Base-by-base conservation (phyloP, 768 basidiomycete species). In the Termitomyces bulborhizus region DNA sequence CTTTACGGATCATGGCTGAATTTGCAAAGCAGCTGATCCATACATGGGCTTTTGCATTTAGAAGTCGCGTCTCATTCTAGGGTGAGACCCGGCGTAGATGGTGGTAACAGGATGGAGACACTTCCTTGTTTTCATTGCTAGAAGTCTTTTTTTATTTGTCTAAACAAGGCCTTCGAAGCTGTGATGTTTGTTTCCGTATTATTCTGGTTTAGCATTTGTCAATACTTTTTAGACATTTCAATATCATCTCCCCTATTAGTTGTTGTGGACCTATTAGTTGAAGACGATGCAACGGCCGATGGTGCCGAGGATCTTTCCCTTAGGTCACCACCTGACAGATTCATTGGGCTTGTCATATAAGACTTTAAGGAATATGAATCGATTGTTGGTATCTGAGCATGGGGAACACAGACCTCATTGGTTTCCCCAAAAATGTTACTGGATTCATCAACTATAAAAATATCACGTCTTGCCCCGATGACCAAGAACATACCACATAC, bases 351-450 rank as follows among this genome's bases (percentile, higher is more conserved):
- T 56, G 58, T 58, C 60, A 63, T 57, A 31, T 57, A 54, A 32
- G 43, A 57, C 59, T 76, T 58, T 13, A 12, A 36, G 11, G 12
- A 41, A 34, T 16, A 36, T 43, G 12, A 36, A 48, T 36, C 44
- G 49, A 21, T 16, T 16, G 49, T 61, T 53, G n/a, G 39, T 47
- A 53, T 43, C 45, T 26, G 46, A 40, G 13, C 11, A 57, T 3
- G 29, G 32, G 13, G 43, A 46, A 48, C 37, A 41, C 60, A 27
- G 48, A 69, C 71, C 67, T 74, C 68, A 47, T 64, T 62, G 21
- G 66, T 55, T 54, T 78, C 79, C 4, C 73, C 76, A 56, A 80
- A 82, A 16, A 82, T 66, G 56, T 74, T 73, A 59, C 73, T 73
- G 1, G 71, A 64, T 51, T 68, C 69, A 34, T 75, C 74, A 36